phyloP scores from a whole-genome alignment of 805 yeast genomes.

The Lipomyces lipofer region DNA sequence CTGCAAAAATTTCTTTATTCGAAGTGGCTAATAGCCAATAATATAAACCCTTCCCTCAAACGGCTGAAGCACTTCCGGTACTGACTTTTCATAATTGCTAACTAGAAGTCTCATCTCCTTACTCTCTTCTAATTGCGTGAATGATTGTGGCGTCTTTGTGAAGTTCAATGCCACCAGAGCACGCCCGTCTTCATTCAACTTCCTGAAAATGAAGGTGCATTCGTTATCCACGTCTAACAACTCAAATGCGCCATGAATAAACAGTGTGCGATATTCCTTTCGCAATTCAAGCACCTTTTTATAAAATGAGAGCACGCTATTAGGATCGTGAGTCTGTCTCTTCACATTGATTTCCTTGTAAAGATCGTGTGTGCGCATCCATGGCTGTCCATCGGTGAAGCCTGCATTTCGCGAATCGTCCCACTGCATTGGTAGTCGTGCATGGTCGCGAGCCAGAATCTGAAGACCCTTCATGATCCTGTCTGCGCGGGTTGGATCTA shows the following conservation, averaged over 20 bases:
- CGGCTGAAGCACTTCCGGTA: background rate
- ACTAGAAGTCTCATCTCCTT: background rate
- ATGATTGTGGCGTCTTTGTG: background rate
- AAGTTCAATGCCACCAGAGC: background rate
- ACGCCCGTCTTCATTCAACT: background rate
- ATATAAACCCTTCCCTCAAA: conserved; percentile 1
- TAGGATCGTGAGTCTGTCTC: conserved; percentile 47
- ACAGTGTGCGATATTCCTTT: conserved; percentile 47
- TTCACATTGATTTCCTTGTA: conserved; percentile 52
- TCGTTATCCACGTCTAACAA: conserved; percentile 42
- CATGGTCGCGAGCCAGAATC: conserved; percentile 52
- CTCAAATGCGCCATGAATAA: conserved; percentile 49
- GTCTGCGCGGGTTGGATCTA: background rate
- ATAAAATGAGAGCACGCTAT: conserved; percentile 52
- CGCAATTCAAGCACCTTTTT: conserved; percentile 47
- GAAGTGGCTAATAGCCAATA: background rate
- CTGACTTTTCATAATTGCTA: background rate
- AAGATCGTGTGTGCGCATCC: conserved; percentile 54
- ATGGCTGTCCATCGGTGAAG: conserved; percentile 49
- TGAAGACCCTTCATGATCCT: conserved; percentile 28
- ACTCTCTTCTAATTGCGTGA: background rate
- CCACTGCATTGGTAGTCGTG: conserved; percentile 59
- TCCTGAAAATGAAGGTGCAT: background rate
- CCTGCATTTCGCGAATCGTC: conserved; percentile 43
- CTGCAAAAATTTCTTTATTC: background rate